These are phyloP conservation scores for Pontederia crassipes DNA, from an alignment of 176 grass and related monocot genomes.

Conservation along the genomic window DNA sequence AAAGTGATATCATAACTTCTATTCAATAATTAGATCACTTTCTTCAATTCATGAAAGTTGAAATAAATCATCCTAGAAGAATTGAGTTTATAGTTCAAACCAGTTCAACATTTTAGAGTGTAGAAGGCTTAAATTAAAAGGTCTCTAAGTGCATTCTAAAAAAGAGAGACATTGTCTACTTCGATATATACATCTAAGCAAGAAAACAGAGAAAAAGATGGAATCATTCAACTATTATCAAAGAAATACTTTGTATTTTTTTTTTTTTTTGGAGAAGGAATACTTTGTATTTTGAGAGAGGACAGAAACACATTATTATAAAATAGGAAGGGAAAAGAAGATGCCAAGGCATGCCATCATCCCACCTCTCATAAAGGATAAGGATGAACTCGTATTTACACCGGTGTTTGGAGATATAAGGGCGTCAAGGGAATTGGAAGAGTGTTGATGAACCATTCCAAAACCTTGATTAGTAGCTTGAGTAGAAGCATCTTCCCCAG, in stretches of 20 bases:
- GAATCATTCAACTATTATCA: too few relatives aligned
- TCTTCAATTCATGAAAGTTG: too few relatives aligned
- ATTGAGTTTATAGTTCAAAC: too few relatives aligned
- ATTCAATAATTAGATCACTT: too few relatives aligned
- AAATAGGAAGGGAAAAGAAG: not conserved
- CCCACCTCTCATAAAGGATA: constrained; percentile 65
- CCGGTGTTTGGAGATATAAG: constrained; percentile 17
- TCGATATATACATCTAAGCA: too few relatives aligned
- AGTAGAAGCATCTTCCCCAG: constrained; percentile 21
- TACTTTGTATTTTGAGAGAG: not conserved
- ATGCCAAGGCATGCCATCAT: constrained; percentile 2
- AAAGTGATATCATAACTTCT: too few relatives aligned
- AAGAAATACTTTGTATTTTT: not conserved
- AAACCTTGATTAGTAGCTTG: constrained; percentile 18
- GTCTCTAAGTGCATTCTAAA: too few relatives aligned
- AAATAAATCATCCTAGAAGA: too few relatives aligned
- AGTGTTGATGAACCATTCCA: constrained; percentile 18
- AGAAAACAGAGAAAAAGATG: too few relatives aligned
- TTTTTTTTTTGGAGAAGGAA: not conserved
- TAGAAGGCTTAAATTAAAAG: too few relatives aligned
- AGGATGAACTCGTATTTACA: constrained; percentile 47
- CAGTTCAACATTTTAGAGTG: too few relatives aligned
- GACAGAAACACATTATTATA: not conserved
- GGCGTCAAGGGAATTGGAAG: constrained; percentile 29
- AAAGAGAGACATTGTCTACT: too few relatives aligned